Evolutionary conservation across 768 basidiomycete genomes (phyloP), one percentile per base, ranked within the genome.

Genomic region (Pisolithus tinctorius): DNA sequence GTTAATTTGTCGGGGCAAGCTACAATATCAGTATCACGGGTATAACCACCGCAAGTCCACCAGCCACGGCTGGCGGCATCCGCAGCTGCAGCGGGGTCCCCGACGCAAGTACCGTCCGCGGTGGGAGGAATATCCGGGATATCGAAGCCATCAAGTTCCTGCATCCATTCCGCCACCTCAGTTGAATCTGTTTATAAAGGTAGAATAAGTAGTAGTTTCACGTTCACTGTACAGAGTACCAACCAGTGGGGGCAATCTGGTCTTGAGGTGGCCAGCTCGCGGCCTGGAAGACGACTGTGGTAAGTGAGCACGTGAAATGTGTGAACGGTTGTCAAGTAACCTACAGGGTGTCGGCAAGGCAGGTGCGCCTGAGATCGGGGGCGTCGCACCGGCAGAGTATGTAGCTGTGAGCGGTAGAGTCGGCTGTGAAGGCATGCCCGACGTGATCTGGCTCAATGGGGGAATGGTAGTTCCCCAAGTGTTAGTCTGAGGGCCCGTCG

Each of bases 41-140:
- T 82, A 58, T 73, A 74, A 10, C 84, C 84, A 60, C 89, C 87
- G 59, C 91, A 94, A 27, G 92, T 88, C 91, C 91, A 94, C 91
- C 91, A 94, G 41, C 90, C 90, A 57, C 80, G 80, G 42, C 66
- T 66, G n/a, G 77, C 69, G 31, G 83, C 79, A 41, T 84, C 66
- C 0, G 78, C 70, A 4, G 78, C 80, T 4, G 80, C 78, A 6
- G 59, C 63, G 23, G 83, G 74, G 58, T 88, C 79, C 45, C 74
- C 74, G 11, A 58, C 70, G 64, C 91, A 93, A 1, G 82, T 77
- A n/a, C 86, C 86, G 53, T 88, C 81, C 3, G 59, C 60, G 0
- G 86, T 92, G 4, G 80, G 79, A 7, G 63, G n/a, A 23, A 86
- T 58, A 53, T 81, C 58, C 1, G 92, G 92, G 52, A 93, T 86